Conservation (phyloP, 2,329 filamentous ascomycete genomes). For the Diaporthe vaccinii region DNA sequence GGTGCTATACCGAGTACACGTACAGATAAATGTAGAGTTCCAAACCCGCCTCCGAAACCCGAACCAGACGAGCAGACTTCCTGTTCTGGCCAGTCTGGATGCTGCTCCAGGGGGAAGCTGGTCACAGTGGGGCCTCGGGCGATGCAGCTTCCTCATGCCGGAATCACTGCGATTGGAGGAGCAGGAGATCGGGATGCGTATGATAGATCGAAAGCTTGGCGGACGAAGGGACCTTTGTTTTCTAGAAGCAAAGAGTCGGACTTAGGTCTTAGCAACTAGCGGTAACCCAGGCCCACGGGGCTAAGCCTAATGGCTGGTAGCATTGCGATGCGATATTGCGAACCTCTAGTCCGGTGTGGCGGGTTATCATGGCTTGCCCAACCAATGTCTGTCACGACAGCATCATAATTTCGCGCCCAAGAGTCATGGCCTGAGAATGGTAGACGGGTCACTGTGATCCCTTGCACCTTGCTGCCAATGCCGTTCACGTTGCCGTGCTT, state of each 20-base stretch:
- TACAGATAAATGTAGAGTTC: not conserved
- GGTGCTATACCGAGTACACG: not conserved
- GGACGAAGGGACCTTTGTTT: constrained; percentile 10
- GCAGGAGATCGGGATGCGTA: constrained; percentile 1
- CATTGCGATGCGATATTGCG: constrained; percentile 1
- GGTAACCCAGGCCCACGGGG: constrained; percentile 1
- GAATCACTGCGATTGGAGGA: constrained; percentile 27
- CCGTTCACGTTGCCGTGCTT: not conserved
- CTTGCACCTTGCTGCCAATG: not conserved
- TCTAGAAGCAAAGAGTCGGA: constrained; percentile 20
- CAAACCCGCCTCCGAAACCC: not conserved
- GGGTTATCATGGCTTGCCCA: not conserved
- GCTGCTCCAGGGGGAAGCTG: not conserved
- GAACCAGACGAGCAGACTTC: constrained; percentile 6
- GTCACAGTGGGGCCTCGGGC: not conserved
- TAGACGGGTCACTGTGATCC: not conserved
- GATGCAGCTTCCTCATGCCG: constrained; percentile 25
- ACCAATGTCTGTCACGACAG: not conserved
- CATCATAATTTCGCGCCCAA: not conserved
- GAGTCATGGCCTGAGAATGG: not conserved
- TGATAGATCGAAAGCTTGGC: constrained; percentile 31
- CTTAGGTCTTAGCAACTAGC: constrained; percentile 13
- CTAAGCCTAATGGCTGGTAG: constrained; percentile 19
- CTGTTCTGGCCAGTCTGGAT: constrained; percentile 1
- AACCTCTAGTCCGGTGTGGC: not conserved